A percentile compares a stretch with the other conserved stretches of the same genome.
These are phyloP conservation scores for Plasmodium billcollinsi DNA, from an alignment of 169 alveolate genomes.

Conservation along the genomic window DNA sequence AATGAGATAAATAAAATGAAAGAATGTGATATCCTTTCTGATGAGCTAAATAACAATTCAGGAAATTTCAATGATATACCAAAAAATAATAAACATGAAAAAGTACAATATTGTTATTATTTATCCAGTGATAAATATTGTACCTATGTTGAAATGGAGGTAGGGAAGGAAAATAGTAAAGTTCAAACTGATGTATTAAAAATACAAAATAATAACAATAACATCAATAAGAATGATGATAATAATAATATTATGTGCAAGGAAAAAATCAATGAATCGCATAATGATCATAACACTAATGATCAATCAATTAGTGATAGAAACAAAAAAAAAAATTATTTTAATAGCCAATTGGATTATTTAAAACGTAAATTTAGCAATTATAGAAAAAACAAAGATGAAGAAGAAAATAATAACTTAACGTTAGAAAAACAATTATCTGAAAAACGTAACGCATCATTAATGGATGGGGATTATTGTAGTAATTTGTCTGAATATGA, in stretches of 20 bases:
- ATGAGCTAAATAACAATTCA: too few relatives aligned
- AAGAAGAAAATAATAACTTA: not conserved
- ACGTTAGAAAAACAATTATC: not conserved
- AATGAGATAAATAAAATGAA: not conserved
- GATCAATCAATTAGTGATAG: not conserved
- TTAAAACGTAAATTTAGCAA: conserved; percentile 18
- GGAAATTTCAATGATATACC: not conserved
- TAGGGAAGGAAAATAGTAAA: not conserved
- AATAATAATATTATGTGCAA: not conserved
- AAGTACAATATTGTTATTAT: not conserved
- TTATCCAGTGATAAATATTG: not conserved
- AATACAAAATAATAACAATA: not conserved
- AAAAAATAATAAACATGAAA: not conserved
- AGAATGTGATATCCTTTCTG: not conserved
- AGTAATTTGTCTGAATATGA: not conserved
- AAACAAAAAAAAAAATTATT: conserved; percentile 20
- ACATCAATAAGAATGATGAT: not conserved
- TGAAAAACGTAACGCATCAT: not conserved
- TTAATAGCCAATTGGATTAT: conserved; percentile 12
- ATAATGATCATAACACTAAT: not conserved
- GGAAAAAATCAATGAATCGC: not conserved
- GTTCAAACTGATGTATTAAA: not conserved
- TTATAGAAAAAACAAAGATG: conserved; percentile 14
- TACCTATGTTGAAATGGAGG: not conserved
- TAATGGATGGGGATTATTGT: not conserved